These are phyloP conservation scores for Oenanthe javanica DNA, from an alignment of 140 eudicot genomes.

Conservation along the genomic window DNA sequence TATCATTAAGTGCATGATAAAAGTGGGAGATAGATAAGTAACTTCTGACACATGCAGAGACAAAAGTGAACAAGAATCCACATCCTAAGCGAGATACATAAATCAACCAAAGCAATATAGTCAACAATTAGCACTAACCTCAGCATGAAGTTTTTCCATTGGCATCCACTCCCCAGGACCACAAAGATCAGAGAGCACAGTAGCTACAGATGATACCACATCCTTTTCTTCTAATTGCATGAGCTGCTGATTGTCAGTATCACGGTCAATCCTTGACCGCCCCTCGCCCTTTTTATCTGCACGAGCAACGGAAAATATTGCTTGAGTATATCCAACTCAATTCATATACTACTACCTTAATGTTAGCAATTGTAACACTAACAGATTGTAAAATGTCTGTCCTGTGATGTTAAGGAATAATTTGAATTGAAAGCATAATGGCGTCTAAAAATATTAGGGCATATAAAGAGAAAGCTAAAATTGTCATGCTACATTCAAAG, in stretches of 20 bases:
- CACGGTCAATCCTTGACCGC: slow-evolving; percentile 69
- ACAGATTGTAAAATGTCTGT: background rate
- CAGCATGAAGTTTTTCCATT: slow-evolving; percentile 90
- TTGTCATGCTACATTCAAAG: background rate
- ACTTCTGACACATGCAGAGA: background rate
- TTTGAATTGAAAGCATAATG: background rate
- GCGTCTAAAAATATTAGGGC: background rate
- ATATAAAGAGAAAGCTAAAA: background rate
- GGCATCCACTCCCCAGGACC: slow-evolving; percentile 99
- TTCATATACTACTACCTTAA: background rate
- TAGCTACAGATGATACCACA: slow-evolving; percentile 88
- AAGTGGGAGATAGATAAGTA: background rate
- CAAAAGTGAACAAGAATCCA: background rate
- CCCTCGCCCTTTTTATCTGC: slow-evolving; percentile 79
- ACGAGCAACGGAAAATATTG: slow-evolving; percentile 1
- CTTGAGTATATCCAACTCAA: background rate
- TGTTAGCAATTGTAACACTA: background rate
- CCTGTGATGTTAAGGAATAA: background rate
- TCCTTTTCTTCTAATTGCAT: slow-evolving; percentile 87
- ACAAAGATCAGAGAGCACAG: slow-evolving; percentile 83
- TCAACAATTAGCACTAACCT: slow-evolving; percentile 33
- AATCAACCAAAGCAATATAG: background rate
- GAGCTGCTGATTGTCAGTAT: slow-evolving; percentile 78
- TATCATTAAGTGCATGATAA: background rate
- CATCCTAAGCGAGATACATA: background rate